Evolutionary conservation across 164 flowering plant species (phyloP), one percentile per base, ranked within the genome.

Genomic region (Protea cynaroides): DNA sequence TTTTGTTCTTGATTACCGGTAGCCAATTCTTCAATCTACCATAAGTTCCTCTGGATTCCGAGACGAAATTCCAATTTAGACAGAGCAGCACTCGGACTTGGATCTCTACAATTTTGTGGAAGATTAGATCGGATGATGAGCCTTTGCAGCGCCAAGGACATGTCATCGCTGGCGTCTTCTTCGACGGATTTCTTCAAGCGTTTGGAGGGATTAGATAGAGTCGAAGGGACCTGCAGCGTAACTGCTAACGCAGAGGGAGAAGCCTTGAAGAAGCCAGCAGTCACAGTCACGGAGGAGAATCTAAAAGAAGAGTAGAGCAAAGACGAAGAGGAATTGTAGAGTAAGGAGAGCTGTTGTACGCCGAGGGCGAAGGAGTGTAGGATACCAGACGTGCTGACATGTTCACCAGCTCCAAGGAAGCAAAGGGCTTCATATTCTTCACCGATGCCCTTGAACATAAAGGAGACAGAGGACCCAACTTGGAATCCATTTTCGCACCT

Each of bases 351-450:
- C 25, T 68, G 71, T 44, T 55, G 24, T 3, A 68, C 65, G 23
- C 71, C 71, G 55, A 62, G 47, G 36, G 61, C 65, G 22, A 61
- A 61, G 44, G 61, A 68, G 21, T 29, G 25, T 43, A 61, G 55
- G 61, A 68, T 68, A 43, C 71, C 65, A 7, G 65, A 54, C 55
- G 7, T 61, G 56, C 47, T 68, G 65, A 68, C 71, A 15, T 68
- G 71, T 61, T 65, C 71, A 18, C 65, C 71, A 9, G 71, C 71
- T 14, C 71, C 71, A 40, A 68, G 65, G 36, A 68, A 68, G 21
- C 61, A 47, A 22, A 68, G 61, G 18, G 24, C 49, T 23, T n/a
- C 24, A 18, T 40, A 19, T 4, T 34, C 34, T 8, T 21, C 46
- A 0, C 23, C 7, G 25, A 3, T 29, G 13, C 34, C 52, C 34